Base-by-base conservation (phyloP, 352 stramenopile species). In the Globisporangium splendens region DNA sequence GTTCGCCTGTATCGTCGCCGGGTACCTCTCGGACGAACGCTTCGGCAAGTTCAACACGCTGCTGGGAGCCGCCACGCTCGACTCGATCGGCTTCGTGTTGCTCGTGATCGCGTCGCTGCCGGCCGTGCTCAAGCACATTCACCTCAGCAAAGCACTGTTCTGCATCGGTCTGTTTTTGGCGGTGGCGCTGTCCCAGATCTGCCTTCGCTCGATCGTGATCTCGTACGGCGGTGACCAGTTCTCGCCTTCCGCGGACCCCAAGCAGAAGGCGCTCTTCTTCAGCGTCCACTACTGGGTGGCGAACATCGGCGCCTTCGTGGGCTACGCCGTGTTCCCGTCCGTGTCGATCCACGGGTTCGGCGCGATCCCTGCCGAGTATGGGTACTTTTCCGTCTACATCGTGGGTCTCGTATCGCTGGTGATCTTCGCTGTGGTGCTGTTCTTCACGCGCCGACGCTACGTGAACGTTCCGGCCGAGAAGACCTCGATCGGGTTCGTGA, bases 261-360 rank as follows among this genome's bases (percentile, higher is more conserved):
- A 73, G 15, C 59, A 86, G 21, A 79, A 86, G 46, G 65, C 73
- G 15, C 78, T 60, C 20, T 96, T 86, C 66, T 96, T 94, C 72
- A 88, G 73, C 46, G 81, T 76, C 35, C 92, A 93, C 61, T 96
- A 95, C 70, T 91, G 75, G 66, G 71, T 65, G 43, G 78, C 91
- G 50, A 91, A 92, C 63, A 63, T 90, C 42, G 84, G 86, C 20
- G 72, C 84, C 5, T 57, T 71, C 4, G 77, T 95, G 56, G 84
- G 76, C 57, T 96, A 92, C 65, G 84, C 69, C 4, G 78, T 91
- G 28, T 79, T 95, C 31, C 80, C 83, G 20, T 83, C 77, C 24
- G 64, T 96, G 18, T 89, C 71, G 31, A 80, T 93, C 48, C 77
- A 95, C 56, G 83, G 84, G 15, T 75, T 79, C 17, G 73, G 70